A percentile compares a stretch with the other conserved stretches of the same genome.
Conservation (phyloP, 345 rosid species). For the Eucalyptus dawsonii region DNA sequence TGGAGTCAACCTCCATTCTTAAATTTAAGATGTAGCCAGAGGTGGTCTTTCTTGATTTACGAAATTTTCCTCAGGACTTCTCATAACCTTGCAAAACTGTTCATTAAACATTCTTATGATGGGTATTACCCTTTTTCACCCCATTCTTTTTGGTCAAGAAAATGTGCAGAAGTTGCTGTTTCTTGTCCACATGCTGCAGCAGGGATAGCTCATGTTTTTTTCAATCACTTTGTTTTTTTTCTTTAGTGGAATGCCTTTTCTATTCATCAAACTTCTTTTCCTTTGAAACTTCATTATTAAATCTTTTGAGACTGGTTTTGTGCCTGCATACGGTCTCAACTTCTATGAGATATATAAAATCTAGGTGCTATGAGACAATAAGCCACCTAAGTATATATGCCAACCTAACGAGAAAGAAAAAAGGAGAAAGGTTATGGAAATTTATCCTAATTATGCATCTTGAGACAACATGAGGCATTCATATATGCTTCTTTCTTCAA, state of each 20-base stretch:
- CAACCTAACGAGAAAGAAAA: neutral
- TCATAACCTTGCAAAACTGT: neutral
- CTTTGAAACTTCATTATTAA: neutral
- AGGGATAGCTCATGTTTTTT: neutral
- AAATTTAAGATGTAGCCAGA: neutral
- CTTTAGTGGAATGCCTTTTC: neutral
- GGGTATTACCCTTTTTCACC: neutral
- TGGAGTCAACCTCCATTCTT: neutral
- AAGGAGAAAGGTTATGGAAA: neutral
- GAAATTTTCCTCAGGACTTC: neutral
- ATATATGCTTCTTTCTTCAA: neutral
- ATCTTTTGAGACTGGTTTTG: neutral
- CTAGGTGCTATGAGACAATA: neutral
- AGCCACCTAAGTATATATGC: neutral
- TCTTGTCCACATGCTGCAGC: neutral
- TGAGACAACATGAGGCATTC: neutral
- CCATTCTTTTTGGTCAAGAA: neutral
- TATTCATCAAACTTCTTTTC: neutral
- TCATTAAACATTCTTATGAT: neutral
- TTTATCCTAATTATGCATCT: neutral
- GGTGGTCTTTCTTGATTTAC: neutral
- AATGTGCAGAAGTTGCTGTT: neutral
- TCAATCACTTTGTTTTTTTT: neutral
- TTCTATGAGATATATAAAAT: neutral
- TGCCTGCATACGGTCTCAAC: neutral